phyloP scores from a whole-genome alignment of 1,284 basidiomycete genomes.

The Earliella scabrosa region DNA sequence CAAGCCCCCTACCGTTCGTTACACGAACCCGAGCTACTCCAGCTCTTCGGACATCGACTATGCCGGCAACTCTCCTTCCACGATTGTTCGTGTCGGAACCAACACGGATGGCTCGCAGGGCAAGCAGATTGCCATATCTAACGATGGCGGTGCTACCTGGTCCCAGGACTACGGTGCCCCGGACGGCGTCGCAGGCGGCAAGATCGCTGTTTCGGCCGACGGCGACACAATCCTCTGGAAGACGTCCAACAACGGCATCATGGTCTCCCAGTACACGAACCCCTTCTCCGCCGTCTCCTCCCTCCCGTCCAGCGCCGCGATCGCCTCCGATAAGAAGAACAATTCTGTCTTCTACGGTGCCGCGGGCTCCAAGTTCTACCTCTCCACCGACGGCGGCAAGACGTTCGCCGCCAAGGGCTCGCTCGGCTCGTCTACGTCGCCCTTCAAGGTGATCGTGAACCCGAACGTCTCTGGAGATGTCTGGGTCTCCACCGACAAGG shows the following conservation, averaged over 20 bases:
- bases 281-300: constrained; percentile 53
- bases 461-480: constrained; percentile 55
- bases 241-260: constrained; percentile 50
- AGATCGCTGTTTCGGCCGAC: constrained; percentile 62
- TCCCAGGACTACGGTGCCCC: constrained; percentile 56
- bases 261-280: constrained; percentile 54
- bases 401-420: constrained; percentile 50
- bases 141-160: constrained; percentile 59
- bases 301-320: constrained; percentile 54
- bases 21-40: constrained; percentile 54
- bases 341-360: constrained; percentile 63
- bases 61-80: constrained; percentile 57
- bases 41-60: constrained; percentile 59
- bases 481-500: constrained; percentile 66
- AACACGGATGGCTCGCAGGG: constrained; percentile 40
- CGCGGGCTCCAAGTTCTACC: constrained; percentile 56
- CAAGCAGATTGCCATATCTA: constrained; percentile 61
- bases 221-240: constrained; percentile 63
- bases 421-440: constrained; percentile 52
- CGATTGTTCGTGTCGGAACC: constrained; percentile 55
- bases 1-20: constrained; percentile 45
- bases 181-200: constrained; percentile 53
- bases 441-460: constrained; percentile 57
- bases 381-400: constrained; percentile 57
- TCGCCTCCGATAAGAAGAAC: constrained; percentile 65